A percentile compares a stretch with the other conserved stretches of the same genome.
Evolutionary conservation across 306 rosid genomes (phyloP).

Genomic region (Dicorynia guianensis): DNA sequence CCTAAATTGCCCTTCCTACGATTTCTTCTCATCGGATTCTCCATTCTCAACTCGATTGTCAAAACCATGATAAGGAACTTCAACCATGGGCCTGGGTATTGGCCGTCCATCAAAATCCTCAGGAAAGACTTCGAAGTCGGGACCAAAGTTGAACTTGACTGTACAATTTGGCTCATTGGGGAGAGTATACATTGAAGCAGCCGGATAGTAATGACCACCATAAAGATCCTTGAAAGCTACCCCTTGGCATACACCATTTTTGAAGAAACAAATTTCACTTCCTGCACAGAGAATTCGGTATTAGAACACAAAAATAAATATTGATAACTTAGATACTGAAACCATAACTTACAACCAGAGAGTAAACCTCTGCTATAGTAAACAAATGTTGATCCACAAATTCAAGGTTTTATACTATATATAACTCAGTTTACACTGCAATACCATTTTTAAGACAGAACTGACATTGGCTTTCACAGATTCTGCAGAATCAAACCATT

Average conservation of each 20-base stretch:
- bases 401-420: slow-evolving; percentile 1
- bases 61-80: slow-evolving; percentile 85
- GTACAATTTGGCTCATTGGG: slow-evolving; percentile 91
- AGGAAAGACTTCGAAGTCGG: slow-evolving; percentile 78
- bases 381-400: background rate
- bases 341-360: slow-evolving; percentile 35
- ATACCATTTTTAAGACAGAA: slow-evolving; percentile 13
- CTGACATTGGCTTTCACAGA: slow-evolving; percentile 8
- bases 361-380: background rate
- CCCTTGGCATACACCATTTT: slow-evolving; percentile 91
- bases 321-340: slow-evolving; percentile 27
- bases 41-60: slow-evolving; percentile 75
- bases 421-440: slow-evolving; percentile 19
- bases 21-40: slow-evolving; percentile 70
- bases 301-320: slow-evolving; percentile 26
- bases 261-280: slow-evolving; percentile 90
- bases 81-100: slow-evolving; percentile 79
- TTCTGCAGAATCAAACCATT: slow-evolving; percentile 28
- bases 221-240: slow-evolving; percentile 83
- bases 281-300: slow-evolving; percentile 60
- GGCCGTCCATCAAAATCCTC: slow-evolving; percentile 70
- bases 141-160: slow-evolving; percentile 96
- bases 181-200: slow-evolving; percentile 94
- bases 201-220: slow-evolving; percentile 96
- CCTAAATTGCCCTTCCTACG: slow-evolving; percentile 35